These are phyloP conservation scores for Cadophora luteo-olivacea DNA, from an alignment of 2,329 filamentous ascomycete species.

Conservation along the genomic window DNA sequence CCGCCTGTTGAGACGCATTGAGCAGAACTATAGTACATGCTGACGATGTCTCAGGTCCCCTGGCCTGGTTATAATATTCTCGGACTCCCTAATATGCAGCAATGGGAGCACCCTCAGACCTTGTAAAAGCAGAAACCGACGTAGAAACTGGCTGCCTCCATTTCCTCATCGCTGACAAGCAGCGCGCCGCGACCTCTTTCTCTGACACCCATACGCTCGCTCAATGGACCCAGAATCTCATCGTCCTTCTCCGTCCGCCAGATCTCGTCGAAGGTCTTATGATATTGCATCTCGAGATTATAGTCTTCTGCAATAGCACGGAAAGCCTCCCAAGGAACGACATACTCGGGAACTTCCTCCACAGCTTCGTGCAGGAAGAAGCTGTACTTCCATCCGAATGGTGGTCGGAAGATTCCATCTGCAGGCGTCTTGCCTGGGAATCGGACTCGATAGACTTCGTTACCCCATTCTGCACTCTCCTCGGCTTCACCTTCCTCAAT, in stretches of 20 bases:
- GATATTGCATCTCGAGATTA: constrained; percentile 94
- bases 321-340: constrained; percentile 98
- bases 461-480: constrained; percentile 83
- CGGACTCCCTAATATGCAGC: neutral
- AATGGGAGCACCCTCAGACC: constrained; percentile 56
- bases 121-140: constrained; percentile 98
- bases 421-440: constrained; percentile 84
- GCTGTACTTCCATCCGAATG: constrained; percentile 97
- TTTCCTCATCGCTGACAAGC: constrained; percentile 81
- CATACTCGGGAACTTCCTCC: constrained; percentile 94
- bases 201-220: constrained; percentile 94
- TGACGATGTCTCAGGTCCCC: neutral
- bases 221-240: constrained; percentile 78
- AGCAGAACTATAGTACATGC: constrained; percentile 1
- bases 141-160: constrained; percentile 92
- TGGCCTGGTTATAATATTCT: neutral
- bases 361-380: constrained; percentile 97
- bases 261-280: constrained; percentile 87
- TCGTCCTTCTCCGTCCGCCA: constrained; percentile 94
- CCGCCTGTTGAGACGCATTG: neutral
- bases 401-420: constrained; percentile 90
- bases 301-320: constrained; percentile 94
- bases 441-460: constrained; percentile 87
- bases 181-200: constrained; percentile 70
- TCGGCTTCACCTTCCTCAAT: constrained; percentile 68